phyloP scores from a whole-genome alignment of 441 rosid species.

The Daphne laureola region DNA sequence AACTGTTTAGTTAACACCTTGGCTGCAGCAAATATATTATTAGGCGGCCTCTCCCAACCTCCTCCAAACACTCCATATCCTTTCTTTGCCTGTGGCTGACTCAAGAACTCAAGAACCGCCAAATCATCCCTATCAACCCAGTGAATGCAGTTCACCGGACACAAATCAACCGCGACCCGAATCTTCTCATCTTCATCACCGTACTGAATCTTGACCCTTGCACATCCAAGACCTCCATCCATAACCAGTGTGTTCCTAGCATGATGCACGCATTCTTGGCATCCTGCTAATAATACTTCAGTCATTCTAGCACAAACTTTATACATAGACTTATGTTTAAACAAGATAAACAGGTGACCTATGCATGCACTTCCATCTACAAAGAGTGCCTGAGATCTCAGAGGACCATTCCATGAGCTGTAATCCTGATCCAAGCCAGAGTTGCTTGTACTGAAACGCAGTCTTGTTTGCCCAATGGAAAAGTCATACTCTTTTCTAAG shows the following conservation, averaged over 20 bases:
- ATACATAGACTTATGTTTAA: too few relatives aligned
- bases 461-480: slow-evolving; percentile 29
- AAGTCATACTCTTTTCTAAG: slow-evolving; percentile 36
- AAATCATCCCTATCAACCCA: slow-evolving; percentile 53
- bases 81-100: slow-evolving; percentile 35
- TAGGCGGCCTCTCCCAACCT: slow-evolving; percentile 57
- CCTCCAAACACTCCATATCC: slow-evolving; percentile 55
- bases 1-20: slow-evolving; percentile 38
- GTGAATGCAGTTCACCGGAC: slow-evolving; percentile 61
- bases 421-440: slow-evolving; percentile 24
- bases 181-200: slow-evolving; percentile 42
- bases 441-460: slow-evolving; percentile 14
- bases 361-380: slow-evolving; percentile 59
- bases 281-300: slow-evolving; percentile 33
- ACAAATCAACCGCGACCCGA: slow-evolving; percentile 50
- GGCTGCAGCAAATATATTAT: slow-evolving; percentile 46
- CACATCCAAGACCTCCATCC: slow-evolving; percentile 44
- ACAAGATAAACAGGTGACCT: too few relatives aligned
- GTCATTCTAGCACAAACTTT: not conserved
- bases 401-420: slow-evolving; percentile 54
- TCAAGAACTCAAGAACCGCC: slow-evolving; percentile 41
- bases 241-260: slow-evolving; percentile 49
- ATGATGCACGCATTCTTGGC: slow-evolving; percentile 53
- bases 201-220: slow-evolving; percentile 45
- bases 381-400: slow-evolving; percentile 47